Conservation (phyloP, 75 land plant species). For the Pinus taeda region DNA sequence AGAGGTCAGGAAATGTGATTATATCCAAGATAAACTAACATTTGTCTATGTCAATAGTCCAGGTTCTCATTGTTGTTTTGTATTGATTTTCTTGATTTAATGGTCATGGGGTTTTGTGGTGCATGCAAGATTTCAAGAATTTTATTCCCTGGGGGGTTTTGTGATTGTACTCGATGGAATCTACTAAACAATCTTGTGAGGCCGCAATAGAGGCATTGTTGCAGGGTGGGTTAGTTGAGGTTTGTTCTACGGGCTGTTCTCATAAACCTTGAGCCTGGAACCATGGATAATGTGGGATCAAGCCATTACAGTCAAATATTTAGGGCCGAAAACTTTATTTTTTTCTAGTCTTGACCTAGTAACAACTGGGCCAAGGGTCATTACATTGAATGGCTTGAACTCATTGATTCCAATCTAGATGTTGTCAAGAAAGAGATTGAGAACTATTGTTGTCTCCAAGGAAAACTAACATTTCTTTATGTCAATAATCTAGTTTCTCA, state of each 20-base stretch:
- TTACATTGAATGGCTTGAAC: slow-evolving; percentile 50
- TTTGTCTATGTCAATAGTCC: no score
- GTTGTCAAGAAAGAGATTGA: slow-evolving; percentile 45
- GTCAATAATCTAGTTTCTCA: no score
- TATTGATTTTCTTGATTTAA: no score
- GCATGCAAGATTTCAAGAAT: no score
- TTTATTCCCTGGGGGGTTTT: no score
- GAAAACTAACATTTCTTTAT: neutral
- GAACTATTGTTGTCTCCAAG: slow-evolving; percentile 46
- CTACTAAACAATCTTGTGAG: no score
- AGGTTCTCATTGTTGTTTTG: no score
- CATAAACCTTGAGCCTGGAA: slow-evolving; percentile 39
- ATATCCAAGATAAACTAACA: no score
- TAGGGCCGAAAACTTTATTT: slow-evolving; percentile 28
- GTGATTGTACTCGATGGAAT: no score
- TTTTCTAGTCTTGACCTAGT: slow-evolving; percentile 23
- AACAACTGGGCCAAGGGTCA: slow-evolving; percentile 46
- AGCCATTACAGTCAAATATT: slow-evolving; percentile 36
- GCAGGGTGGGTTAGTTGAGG: slow-evolving; percentile 16
- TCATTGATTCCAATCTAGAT: slow-evolving; percentile 45
- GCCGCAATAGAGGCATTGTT: no score
- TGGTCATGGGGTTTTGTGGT: no score
- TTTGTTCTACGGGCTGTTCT: slow-evolving; percentile 34
- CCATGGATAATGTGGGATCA: slow-evolving; percentile 34
- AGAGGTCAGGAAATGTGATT: no score